Evolutionary conservation across 805 yeast species (phyloP).

Genomic region (Metschnikowia lachancei): DNA sequence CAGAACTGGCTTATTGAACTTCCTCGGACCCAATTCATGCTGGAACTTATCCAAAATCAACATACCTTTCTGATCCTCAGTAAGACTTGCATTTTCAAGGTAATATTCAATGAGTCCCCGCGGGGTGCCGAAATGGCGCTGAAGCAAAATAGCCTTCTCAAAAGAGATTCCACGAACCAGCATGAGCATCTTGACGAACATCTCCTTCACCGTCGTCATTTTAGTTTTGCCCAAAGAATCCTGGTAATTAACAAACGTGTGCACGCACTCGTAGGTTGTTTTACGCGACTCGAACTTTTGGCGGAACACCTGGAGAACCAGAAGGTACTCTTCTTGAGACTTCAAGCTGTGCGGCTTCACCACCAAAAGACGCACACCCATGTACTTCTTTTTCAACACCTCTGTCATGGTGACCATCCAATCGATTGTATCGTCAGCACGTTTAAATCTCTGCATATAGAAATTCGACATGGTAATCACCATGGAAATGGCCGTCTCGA

Average conservation of each 20-base stretch:
- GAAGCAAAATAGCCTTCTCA: slow-evolving; percentile 82
- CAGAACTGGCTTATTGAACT: slow-evolving; percentile 51
- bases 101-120: slow-evolving; percentile 51
- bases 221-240: slow-evolving; percentile 67
- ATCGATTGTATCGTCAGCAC: slow-evolving; percentile 70
- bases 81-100: slow-evolving; percentile 21
- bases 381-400: slow-evolving; percentile 41
- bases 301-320: slow-evolving; percentile 42
- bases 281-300: slow-evolving; percentile 37
- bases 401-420: slow-evolving; percentile 53
- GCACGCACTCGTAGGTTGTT: slow-evolving; percentile 36
- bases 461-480: slow-evolving; percentile 66
- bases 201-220: slow-evolving; percentile 68
- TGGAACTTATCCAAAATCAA: slow-evolving; percentile 30
- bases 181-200: slow-evolving; percentile 74
- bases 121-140: slow-evolving; percentile 70
- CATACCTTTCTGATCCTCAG: slow-evolving; percentile 28
- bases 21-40: slow-evolving; percentile 49
- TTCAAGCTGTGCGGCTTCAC: slow-evolving; percentile 50
- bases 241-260: slow-evolving; percentile 48
- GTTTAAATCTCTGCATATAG: slow-evolving; percentile 62
- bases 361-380: slow-evolving; percentile 42
- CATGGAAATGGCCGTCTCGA: slow-evolving; percentile 73
- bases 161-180: slow-evolving; percentile 75
- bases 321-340: slow-evolving; percentile 50